These are phyloP conservation scores for Begonia loranthoides DNA, from an alignment of 306 rosid species.

Conservation along the genomic window DNA sequence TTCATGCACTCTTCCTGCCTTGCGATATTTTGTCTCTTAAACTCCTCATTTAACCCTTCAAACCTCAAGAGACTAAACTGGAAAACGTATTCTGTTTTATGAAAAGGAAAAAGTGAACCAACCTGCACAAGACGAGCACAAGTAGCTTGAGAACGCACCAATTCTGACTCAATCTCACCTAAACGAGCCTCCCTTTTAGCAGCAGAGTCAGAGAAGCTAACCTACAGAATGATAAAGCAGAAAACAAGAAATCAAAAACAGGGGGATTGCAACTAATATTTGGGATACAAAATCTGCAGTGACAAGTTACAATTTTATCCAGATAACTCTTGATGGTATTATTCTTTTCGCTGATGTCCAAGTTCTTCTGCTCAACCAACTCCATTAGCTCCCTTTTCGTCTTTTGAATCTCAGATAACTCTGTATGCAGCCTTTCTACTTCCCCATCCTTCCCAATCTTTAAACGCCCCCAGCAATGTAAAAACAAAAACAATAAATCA, in stretches of 20 bases:
- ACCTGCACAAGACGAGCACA: slow-evolving; percentile 67
- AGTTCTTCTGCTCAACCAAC: slow-evolving; percentile 54
- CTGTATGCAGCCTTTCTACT: slow-evolving; percentile 62
- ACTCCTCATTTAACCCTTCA: no score
- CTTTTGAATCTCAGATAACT: slow-evolving; percentile 63
- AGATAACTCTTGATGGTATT: slow-evolving; percentile 62
- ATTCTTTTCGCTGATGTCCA: slow-evolving; percentile 64
- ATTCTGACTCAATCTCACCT: slow-evolving; percentile 60
- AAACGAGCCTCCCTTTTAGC: slow-evolving; percentile 67
- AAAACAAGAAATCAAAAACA: background rate
- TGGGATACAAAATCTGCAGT: slow-evolving; percentile 4
- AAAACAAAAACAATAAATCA: background rate
- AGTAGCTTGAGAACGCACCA: slow-evolving; percentile 47
- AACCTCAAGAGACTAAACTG: no score
- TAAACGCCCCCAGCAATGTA: slow-evolving; percentile 3
- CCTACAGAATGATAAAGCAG: slow-evolving; percentile 27
- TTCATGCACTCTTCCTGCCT: no score
- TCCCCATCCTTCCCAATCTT: slow-evolving; percentile 86
- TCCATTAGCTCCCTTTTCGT: slow-evolving; percentile 76
- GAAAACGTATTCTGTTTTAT: no score
- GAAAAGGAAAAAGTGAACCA: no score
- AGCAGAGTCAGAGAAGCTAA: slow-evolving; percentile 40
- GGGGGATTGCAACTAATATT: background rate
- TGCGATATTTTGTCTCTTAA: no score
- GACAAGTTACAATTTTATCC: slow-evolving; percentile 68